Conservation (phyloP, 2,329 filamentous ascomycete genomes). For the Sordariomycetes sp. region DNA sequence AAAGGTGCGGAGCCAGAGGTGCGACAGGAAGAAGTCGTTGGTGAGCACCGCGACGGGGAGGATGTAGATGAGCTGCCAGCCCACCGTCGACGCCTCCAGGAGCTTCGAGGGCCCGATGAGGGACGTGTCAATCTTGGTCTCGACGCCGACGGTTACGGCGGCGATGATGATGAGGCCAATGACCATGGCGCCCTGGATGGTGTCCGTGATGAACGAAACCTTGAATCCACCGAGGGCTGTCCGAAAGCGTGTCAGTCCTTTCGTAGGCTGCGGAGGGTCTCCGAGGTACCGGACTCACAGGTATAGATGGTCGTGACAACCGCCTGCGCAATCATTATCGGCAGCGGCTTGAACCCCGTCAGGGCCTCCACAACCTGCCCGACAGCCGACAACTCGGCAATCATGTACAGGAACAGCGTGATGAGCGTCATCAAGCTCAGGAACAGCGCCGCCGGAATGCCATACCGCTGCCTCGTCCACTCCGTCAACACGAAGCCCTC, state of each 20-base stretch:
- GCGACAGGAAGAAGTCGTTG: conserved; percentile 78
- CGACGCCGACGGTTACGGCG: conserved; percentile 63
- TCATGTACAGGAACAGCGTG: conserved; percentile 79
- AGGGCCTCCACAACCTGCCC: conserved; percentile 65
- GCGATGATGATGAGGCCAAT: conserved; percentile 62
- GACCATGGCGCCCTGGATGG: conserved; percentile 70
- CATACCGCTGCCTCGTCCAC: conserved; percentile 72
- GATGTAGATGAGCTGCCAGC: conserved; percentile 80
- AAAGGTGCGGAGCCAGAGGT: conserved; percentile 76
- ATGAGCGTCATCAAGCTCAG: conserved; percentile 67
- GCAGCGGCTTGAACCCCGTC: conserved; percentile 62
- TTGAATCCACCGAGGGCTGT: conserved; percentile 67
- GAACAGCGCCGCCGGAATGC: conserved; percentile 53
- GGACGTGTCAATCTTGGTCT: conserved; percentile 57
- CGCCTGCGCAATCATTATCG: conserved; percentile 66
- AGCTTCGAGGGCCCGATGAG: conserved; percentile 57
- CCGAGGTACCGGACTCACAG: conserved; percentile 33
- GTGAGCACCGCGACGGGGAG: conserved; percentile 68
- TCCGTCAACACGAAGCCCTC: conserved; percentile 77
- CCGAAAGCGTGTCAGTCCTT: background rate
- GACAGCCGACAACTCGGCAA: conserved; percentile 68
- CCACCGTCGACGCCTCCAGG: conserved; percentile 55
- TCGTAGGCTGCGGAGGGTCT: background rate
- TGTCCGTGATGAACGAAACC: conserved; percentile 75
- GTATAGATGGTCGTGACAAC: conserved; percentile 73